Evolutionary conservation across 805 yeast genomes (phyloP).

Genomic region (Yarrowia sp.): DNA sequence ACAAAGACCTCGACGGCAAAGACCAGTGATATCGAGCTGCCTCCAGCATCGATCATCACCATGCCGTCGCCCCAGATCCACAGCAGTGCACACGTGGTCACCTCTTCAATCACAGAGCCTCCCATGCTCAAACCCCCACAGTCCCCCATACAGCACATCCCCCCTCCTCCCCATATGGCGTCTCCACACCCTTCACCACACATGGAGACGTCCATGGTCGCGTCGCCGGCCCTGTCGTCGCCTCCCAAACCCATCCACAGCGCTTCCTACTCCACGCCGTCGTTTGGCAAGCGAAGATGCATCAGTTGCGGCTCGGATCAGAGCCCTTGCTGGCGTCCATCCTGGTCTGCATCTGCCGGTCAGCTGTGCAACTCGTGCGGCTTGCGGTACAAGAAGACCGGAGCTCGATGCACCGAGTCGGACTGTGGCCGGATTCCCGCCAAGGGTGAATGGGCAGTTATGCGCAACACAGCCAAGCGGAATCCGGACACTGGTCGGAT

Average conservation of each 20-base stretch:
- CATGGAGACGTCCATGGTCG: neutral
- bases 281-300: conserved; percentile 54
- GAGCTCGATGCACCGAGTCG: conserved; percentile 78
- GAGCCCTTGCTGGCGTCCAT: conserved; percentile 98
- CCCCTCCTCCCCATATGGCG: conserved; percentile 9
- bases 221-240: neutral
- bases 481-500: conserved; percentile 46
- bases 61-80: conserved; percentile 3
- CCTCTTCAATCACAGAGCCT: neutral
- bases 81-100: neutral
- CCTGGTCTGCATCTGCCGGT: conserved; percentile 90
- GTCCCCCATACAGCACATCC: conserved; percentile 13
- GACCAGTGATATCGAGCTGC: neutral
- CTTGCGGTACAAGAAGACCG: conserved; percentile 87
- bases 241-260: conserved; percentile 5
- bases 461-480: conserved; percentile 51
- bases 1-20: neutral
- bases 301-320: conserved; percentile 87
- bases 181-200: conserved; percentile 9
- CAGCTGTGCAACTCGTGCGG: conserved; percentile 97
- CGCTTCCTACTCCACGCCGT: neutral
- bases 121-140: conserved; percentile 21
- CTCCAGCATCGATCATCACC: neutral
- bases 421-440: conserved; percentile 88
- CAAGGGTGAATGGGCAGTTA: conserved; percentile 89